A percentile compares a stretch with the other conserved stretches of the same genome.
Conservation (phyloP, 441 rosid genomes). For the Rhodomyrtus psidioides region DNA sequence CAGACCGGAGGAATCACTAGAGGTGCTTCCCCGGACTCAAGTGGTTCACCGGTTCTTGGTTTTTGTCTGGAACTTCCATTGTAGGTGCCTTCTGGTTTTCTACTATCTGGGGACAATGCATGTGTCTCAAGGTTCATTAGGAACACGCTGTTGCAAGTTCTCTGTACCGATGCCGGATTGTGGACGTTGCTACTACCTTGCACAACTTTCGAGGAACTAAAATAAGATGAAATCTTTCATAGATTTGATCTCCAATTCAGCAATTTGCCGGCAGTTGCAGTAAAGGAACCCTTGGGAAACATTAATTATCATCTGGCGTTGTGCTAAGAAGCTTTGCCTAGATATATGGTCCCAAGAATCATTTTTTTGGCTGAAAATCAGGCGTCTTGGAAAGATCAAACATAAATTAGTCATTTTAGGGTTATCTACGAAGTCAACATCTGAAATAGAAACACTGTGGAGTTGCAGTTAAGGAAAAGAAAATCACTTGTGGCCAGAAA, state of each 20-base stretch:
- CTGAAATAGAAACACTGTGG: not conserved
- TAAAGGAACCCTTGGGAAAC: not conserved
- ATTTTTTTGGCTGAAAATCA: not conserved
- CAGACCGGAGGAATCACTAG: not conserved
- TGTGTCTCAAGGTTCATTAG: not conserved
- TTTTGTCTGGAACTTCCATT: not conserved
- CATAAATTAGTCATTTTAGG: not conserved
- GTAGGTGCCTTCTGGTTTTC: not conserved
- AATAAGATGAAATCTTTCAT: not conserved
- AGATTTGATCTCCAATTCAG: not conserved
- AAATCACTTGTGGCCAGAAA: not conserved
- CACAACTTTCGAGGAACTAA: not conserved
- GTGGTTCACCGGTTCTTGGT: not conserved
- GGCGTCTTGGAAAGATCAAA: constrained; percentile 16
- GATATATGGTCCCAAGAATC: not conserved
- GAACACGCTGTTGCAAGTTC: not conserved
- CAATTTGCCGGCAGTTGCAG: not conserved
- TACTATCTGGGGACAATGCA: not conserved
- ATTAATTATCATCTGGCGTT: not conserved
- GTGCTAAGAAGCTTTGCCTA: not conserved
- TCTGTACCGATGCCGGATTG: not conserved
- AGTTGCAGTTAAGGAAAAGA: not conserved
- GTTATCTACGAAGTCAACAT: constrained; percentile 1
- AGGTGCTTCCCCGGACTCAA: not conserved
- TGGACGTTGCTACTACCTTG: not conserved